Percentiles rank a stretch among this genome's conserved stretches.
phyloP scores from a whole-genome alignment of 306 rosid genomes.

The Quercus alba region DNA sequence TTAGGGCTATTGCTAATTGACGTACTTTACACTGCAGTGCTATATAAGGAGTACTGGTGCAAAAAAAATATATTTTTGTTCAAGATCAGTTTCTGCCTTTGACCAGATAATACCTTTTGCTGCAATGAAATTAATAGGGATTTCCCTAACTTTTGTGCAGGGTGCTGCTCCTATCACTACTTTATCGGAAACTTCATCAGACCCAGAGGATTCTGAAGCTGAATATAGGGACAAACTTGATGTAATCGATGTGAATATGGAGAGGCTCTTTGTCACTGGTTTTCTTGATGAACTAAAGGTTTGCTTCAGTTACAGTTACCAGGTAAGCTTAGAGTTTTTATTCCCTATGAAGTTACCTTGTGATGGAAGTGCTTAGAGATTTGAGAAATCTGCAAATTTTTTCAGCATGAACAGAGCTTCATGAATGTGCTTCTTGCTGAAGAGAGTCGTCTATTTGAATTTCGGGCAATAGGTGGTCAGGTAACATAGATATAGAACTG shows the following conservation, averaged over 20 bases:
- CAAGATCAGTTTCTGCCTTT: not conserved
- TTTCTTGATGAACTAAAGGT: slow-evolving; percentile 91
- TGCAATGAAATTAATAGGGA: not conserved
- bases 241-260: slow-evolving; percentile 38
- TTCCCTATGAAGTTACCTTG: not conserved
- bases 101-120: not conserved
- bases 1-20: not conserved
- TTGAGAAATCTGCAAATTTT: slow-evolving; percentile 26
- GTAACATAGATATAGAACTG: slow-evolving; percentile 33
- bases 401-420: slow-evolving; percentile 66
- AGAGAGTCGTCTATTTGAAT: slow-evolving; percentile 77
- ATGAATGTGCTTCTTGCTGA: slow-evolving; percentile 74
- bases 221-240: slow-evolving; percentile 43
- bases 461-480: slow-evolving; percentile 98
- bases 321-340: slow-evolving; percentile 45
- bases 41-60: not conserved
- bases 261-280: slow-evolving; percentile 77
- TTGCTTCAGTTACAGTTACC: slow-evolving; percentile 71
- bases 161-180: slow-evolving; percentile 74
- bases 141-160: slow-evolving; percentile 44
- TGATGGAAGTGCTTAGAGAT: not conserved
- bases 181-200: slow-evolving; percentile 83
- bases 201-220: slow-evolving; percentile 57
- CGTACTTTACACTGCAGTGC: not conserved
- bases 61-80: not conserved